Evolutionary conservation across 73 alveolate genomes (phyloP).

Genomic region (Paramecium tetraurelia): DNA sequence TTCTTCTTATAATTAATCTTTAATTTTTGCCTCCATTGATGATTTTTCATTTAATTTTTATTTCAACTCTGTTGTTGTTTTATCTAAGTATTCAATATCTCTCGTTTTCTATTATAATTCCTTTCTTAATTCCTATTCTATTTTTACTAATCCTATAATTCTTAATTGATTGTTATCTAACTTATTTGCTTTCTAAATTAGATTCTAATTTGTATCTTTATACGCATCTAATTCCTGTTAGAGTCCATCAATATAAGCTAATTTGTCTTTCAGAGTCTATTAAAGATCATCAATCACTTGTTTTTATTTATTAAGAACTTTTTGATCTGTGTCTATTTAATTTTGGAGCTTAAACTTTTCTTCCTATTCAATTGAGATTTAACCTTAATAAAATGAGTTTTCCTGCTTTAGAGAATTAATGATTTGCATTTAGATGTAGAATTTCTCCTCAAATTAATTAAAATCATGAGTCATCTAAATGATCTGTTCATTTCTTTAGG

Average conservation of each 20-base stretch:
- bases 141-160: slow-evolving; percentile 15
- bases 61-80: slow-evolving; percentile 21
- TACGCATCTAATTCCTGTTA: background rate
- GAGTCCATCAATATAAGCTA: background rate
- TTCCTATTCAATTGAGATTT: background rate
- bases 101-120: slow-evolving; percentile 30
- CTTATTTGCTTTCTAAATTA: slow-evolving; percentile 18
- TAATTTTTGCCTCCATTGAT: background rate
- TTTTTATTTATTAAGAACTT: background rate
- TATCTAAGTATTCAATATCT: slow-evolving; percentile 39
- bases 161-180: slow-evolving; percentile 46
- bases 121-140: background rate
- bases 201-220: slow-evolving; percentile 32
- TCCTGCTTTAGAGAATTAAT: slow-evolving; percentile 15
- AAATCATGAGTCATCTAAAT: slow-evolving; percentile 33
- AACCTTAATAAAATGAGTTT: background rate
- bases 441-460: slow-evolving; percentile 37
- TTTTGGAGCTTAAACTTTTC: slow-evolving; percentile 11
- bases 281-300: background rate
- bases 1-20: background rate
- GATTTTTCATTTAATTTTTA: slow-evolving; percentile 32
- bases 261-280: slow-evolving; percentile 20
- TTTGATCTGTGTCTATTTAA: background rate
- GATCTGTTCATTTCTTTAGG: background rate
- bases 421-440: background rate